Conservation (phyloP, 2,329 filamentous ascomycete genomes). For the Trichothecium roseum region DNA sequence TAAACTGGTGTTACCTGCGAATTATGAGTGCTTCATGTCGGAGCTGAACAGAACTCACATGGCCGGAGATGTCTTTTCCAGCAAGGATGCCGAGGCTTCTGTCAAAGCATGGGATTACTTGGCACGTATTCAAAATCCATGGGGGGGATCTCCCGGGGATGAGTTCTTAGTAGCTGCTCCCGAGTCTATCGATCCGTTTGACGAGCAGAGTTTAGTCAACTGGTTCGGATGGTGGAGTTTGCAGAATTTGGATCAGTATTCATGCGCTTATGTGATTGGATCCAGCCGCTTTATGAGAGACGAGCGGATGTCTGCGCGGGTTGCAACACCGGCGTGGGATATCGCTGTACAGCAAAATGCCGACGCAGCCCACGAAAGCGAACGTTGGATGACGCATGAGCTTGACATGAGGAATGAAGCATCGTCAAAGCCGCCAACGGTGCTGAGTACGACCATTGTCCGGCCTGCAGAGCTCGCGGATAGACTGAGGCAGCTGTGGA, state of each 20-base stretch:
- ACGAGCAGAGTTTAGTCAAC: slow-evolving; percentile 52
- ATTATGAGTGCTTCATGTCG: slow-evolving; percentile 2
- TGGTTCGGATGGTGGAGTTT: slow-evolving; percentile 53
- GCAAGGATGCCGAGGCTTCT: slow-evolving; percentile 3
- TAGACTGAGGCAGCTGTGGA: too few species aligned
- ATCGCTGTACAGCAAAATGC: too few species aligned
- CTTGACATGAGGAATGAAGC: too few species aligned
- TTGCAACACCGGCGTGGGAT: too few species aligned
- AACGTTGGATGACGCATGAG: too few species aligned
- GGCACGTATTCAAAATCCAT: too few species aligned
- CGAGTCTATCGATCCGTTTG: slow-evolving; percentile 39
- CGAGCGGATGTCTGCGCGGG: too few species aligned
- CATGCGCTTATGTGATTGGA: slow-evolving; percentile 46
- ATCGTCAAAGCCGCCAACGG: too few species aligned
- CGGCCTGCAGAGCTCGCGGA: background rate
- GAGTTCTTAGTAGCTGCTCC: slow-evolving; percentile 32
- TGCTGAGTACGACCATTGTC: too few species aligned
- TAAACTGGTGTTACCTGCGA: background rate
- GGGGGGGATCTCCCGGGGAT: slow-evolving; percentile 1
- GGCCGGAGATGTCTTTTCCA: background rate
- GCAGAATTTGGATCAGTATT: slow-evolving; percentile 35
- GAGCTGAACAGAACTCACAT: background rate
- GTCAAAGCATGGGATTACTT: background rate
- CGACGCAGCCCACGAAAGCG: too few species aligned
- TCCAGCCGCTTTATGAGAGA: slow-evolving; percentile 15